These are phyloP conservation scores for Fusarium subglutinans DNA, from an alignment of 2,329 filamentous ascomycete species.

Conservation along the genomic window DNA sequence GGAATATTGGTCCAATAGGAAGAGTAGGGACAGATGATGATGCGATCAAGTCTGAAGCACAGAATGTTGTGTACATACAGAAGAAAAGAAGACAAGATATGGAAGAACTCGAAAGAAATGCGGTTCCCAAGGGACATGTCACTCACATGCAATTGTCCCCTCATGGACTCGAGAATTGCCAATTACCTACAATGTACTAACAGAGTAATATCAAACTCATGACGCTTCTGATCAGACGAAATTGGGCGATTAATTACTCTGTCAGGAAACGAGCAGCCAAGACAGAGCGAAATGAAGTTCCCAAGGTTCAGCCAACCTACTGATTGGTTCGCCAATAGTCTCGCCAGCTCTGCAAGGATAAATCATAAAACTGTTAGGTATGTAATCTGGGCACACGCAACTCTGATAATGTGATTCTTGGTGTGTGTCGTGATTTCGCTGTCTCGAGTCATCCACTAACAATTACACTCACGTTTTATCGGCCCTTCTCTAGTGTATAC, in stretches of 20 bases:
- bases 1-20: slow-evolving; percentile 10
- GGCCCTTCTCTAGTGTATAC: slow-evolving; percentile 18
- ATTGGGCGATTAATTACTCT: slow-evolving; percentile 22
- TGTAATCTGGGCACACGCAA: slow-evolving; percentile 16
- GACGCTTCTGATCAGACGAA: slow-evolving; percentile 18
- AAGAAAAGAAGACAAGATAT: neutral
- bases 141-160: neutral
- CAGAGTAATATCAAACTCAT: slow-evolving; percentile 1
- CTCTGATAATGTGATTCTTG: neutral
- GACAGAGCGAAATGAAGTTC: slow-evolving; percentile 23
- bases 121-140: neutral
- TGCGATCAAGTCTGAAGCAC: slow-evolving; percentile 18
- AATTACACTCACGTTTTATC: slow-evolving; percentile 10
- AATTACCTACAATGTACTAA: neutral
- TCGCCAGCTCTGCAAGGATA: slow-evolving; percentile 11
- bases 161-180: neutral
- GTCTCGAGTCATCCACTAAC: neutral
- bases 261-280: slow-evolving; percentile 27
- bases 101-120: neutral
- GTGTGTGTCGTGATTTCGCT: neutral
- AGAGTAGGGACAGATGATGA: slow-evolving; percentile 10
- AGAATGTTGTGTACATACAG: slow-evolving; percentile 10
- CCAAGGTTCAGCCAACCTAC: slow-evolving; percentile 1
- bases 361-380: neutral
- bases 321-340: slow-evolving; percentile 28